A percentile compares a stretch with the other conserved stretches of the same genome.
These are phyloP conservation scores for Acmispon strigosus DNA, from an alignment of 306 rosid genomes.

Conservation along the genomic window DNA sequence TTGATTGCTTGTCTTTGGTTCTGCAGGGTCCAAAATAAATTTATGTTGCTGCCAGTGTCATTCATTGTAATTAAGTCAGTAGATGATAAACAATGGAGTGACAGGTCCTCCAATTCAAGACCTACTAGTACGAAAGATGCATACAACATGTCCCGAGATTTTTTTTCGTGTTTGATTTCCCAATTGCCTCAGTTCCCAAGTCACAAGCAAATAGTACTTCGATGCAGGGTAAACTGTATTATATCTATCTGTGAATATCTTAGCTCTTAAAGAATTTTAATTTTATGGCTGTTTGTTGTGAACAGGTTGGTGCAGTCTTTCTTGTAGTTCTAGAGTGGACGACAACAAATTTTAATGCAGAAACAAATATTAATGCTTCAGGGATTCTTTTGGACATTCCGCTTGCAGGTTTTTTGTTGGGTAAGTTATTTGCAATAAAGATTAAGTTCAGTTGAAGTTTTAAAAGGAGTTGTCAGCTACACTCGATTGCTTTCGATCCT, in stretches of 20 bases:
- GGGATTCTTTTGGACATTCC: slow-evolving; percentile 55
- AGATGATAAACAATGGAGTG: slow-evolving; percentile 28
- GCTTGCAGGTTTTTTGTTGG: slow-evolving; percentile 78
- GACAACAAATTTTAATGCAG: slow-evolving; percentile 12
- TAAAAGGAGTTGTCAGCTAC: not conserved
- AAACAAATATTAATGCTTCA: slow-evolving; percentile 13
- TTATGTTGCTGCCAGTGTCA: slow-evolving; percentile 67
- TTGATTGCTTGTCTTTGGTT: slow-evolving; percentile 28
- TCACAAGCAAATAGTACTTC: slow-evolving; percentile 40
- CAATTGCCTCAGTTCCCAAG: slow-evolving; percentile 41
- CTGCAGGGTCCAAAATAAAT: slow-evolving; percentile 52
- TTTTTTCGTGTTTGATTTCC: slow-evolving; percentile 40
- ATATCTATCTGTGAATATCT: not conserved
- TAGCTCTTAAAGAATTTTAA: slow-evolving; percentile 11
- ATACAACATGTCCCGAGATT: slow-evolving; percentile 21
- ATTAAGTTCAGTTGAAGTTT: not conserved
- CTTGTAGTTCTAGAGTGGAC: slow-evolving; percentile 58
- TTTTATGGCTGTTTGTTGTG: slow-evolving; percentile 11
- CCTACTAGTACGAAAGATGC: slow-evolving; percentile 10
- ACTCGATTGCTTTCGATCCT: not conserved
- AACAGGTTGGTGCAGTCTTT: slow-evolving; percentile 67
- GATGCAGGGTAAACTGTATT: slow-evolving; percentile 54
- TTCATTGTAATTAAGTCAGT: slow-evolving; percentile 51
- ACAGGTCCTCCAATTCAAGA: slow-evolving; percentile 19
- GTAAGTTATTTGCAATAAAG: slow-evolving; percentile 35